phyloP scores from a whole-genome alignment of 1,284 basidiomycete genomes.

The Trichosporon coremiiforme region DNA sequence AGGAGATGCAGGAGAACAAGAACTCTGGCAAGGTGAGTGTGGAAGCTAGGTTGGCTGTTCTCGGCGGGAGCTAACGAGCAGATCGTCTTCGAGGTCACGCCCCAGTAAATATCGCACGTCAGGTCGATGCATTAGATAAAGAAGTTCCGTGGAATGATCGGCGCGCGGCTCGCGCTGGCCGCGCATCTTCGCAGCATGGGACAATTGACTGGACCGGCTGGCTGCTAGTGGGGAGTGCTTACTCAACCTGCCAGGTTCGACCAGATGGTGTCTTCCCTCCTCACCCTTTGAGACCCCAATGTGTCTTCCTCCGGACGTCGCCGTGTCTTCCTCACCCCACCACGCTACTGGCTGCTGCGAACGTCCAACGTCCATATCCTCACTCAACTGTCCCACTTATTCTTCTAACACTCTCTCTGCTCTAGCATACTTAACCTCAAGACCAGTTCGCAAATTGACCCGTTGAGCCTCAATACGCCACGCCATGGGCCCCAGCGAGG shows the following conservation, averaged over 20 bases:
- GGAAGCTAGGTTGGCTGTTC: too few species aligned
- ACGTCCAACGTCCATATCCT: not conserved
- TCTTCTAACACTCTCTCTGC: not conserved
- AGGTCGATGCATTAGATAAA: slow-evolving; percentile 6
- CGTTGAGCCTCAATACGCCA: not conserved
- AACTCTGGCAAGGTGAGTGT: slow-evolving; percentile 63
- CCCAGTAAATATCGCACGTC: not conserved
- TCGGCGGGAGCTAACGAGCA: slow-evolving; percentile 20
- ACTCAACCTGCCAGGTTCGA: not conserved
- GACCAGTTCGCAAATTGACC: too few species aligned
- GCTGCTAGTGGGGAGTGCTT: too few species aligned
- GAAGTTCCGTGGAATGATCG: slow-evolving; percentile 5
- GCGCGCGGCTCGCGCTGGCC: not conserved
- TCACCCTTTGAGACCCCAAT: too few species aligned
- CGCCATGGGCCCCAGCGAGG: slow-evolving; percentile 5
- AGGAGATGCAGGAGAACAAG: slow-evolving; percentile 82
- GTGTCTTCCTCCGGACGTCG: not conserved
- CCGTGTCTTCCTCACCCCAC: slow-evolving; percentile 14
- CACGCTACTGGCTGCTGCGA: not conserved
- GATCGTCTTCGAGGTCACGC: slow-evolving; percentile 34
- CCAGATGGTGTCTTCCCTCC: not conserved
- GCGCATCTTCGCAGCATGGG: not conserved
- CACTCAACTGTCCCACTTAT: too few species aligned
- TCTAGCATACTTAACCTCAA: too few species aligned
- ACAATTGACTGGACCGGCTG: not conserved